phyloP scores from a whole-genome alignment of 148 eudicot species.

The Diospyros lotus region DNA sequence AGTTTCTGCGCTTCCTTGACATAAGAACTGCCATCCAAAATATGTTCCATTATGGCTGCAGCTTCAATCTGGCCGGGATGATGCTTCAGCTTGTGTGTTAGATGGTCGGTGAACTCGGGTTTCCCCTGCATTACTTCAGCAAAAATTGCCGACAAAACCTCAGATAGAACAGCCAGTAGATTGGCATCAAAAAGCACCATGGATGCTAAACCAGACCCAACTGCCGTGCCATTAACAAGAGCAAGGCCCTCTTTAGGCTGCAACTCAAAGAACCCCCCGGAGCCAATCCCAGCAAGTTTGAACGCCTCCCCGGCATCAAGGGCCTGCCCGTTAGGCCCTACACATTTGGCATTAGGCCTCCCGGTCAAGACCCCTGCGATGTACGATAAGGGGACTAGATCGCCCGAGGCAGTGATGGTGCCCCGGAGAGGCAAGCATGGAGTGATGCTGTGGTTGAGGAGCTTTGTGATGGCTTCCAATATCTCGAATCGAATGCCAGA shows the following conservation, averaged over 20 bases:
- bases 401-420: slow-evolving; percentile 8
- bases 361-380: slow-evolving; percentile 5
- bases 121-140: slow-evolving; percentile 27
- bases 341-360: slow-evolving; percentile 10
- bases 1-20: slow-evolving; percentile 13
- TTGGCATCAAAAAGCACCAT: slow-evolving; percentile 20
- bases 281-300: slow-evolving; percentile 14
- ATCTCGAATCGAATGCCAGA: slow-evolving; percentile 9
- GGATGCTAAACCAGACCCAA: slow-evolving; percentile 22
- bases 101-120: slow-evolving; percentile 21
- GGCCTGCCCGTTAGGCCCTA: slow-evolving; percentile 23
- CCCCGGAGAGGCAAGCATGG: slow-evolving; percentile 10
- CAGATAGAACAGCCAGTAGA: slow-evolving; percentile 15
- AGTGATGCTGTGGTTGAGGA: slow-evolving; percentile 12
- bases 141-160: slow-evolving; percentile 17
- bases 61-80: slow-evolving; percentile 28
- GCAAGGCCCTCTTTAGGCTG: slow-evolving; percentile 33
- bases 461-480: slow-evolving; percentile 8
- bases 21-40: slow-evolving; percentile 23
- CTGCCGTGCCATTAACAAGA: slow-evolving; percentile 25
- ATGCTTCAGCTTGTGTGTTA: slow-evolving; percentile 23
- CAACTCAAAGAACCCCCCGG: slow-evolving; percentile 24
- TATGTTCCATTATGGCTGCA: slow-evolving; percentile 29
- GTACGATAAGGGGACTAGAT: slow-evolving; percentile 10
- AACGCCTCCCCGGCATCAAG: slow-evolving; percentile 15